Evolutionary conservation across 2,329 filamentous ascomycete genomes (phyloP).

Genomic region (Massarina eburnea): DNA sequence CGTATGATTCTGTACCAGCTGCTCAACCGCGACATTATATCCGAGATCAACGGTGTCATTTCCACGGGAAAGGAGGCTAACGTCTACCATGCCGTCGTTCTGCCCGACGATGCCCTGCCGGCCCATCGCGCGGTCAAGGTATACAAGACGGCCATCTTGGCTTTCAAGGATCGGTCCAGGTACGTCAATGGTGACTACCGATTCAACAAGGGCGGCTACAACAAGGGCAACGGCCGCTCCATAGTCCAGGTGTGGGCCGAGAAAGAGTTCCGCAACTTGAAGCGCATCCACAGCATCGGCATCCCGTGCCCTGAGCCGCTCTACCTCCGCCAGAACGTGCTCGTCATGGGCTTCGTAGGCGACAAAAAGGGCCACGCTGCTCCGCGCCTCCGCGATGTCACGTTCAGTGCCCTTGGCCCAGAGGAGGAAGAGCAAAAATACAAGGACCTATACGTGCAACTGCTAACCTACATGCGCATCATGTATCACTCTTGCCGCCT

Average conservation of each 20-base stretch:
- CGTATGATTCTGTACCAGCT: constrained; percentile 95
- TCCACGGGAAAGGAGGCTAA: constrained; percentile 98
- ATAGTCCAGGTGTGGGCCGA: constrained; percentile 99
- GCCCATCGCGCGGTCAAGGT: constrained; percentile 92
- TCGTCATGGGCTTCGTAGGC: constrained; percentile 93
- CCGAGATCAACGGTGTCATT: constrained; percentile 90
- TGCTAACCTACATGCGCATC: constrained; percentile 84
- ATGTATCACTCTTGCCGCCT: constrained; percentile 91
- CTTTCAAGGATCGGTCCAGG: constrained; percentile 96
- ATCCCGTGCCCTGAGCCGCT: constrained; percentile 91
- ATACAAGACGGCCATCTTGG: constrained; percentile 96
- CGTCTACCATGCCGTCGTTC: constrained; percentile 84
- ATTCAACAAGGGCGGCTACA: constrained; percentile 83
- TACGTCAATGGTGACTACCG: constrained; percentile 95
- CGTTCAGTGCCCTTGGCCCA: constrained; percentile 66
- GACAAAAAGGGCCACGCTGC: constrained; percentile 85
- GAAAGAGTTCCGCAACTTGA: constrained; percentile 94
- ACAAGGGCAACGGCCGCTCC: constrained; percentile 90
- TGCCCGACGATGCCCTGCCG: constrained; percentile 53
- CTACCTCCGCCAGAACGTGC: constrained; percentile 86
- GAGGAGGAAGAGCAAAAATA: constrained; percentile 65
- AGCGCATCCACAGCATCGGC: constrained; percentile 77
- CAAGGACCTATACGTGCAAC: constrained; percentile 76
- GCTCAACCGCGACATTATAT: constrained; percentile 87
- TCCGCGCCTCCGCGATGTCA: constrained; percentile 84